Evolutionary conservation across 2,329 filamentous ascomycete genomes (phyloP).

Genomic region (Cordyceps pruinosa): DNA sequence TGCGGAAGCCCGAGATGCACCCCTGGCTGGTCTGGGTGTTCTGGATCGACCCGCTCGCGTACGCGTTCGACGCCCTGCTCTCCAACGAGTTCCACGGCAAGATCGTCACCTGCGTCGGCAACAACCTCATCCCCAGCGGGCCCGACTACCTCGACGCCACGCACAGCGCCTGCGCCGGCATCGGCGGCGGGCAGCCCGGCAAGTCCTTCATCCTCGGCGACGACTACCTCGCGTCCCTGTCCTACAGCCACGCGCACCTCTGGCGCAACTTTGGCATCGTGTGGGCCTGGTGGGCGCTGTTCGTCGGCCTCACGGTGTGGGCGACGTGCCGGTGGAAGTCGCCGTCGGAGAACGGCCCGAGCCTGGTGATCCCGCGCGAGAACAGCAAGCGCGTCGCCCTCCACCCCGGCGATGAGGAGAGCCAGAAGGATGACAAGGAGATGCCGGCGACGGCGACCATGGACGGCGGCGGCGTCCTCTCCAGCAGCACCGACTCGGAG

Average conservation of each 20-base stretch:
- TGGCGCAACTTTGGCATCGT: conserved; percentile 58
- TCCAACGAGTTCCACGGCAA: conserved; percentile 63
- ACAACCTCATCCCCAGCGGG: conserved; percentile 45
- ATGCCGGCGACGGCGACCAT: not conserved
- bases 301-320: conserved; percentile 50
- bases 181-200: conserved; percentile 47
- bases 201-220: conserved; percentile 46
- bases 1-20: conserved; percentile 54
- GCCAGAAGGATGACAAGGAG: conserved; percentile 23
- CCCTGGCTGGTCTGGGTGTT: conserved; percentile 58
- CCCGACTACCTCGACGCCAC: conserved; percentile 36
- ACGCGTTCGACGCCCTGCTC: conserved; percentile 61
- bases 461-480: conserved; percentile 18
- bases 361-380: conserved; percentile 57
- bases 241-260: conserved; percentile 43
- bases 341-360: conserved; percentile 43
- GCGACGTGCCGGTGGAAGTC: conserved; percentile 51
- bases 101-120: conserved; percentile 41
- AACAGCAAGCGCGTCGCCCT: conserved; percentile 21
- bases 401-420: conserved; percentile 43
- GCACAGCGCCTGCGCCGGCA: conserved; percentile 49
- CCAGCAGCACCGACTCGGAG: conserved; percentile 32
- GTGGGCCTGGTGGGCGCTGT: conserved; percentile 57
- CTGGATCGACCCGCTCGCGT: conserved; percentile 62
- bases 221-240: conserved; percentile 49